Evolutionary conservation across 305 asterid species (phyloP).

Genomic region (Fraxinus platypoda): DNA sequence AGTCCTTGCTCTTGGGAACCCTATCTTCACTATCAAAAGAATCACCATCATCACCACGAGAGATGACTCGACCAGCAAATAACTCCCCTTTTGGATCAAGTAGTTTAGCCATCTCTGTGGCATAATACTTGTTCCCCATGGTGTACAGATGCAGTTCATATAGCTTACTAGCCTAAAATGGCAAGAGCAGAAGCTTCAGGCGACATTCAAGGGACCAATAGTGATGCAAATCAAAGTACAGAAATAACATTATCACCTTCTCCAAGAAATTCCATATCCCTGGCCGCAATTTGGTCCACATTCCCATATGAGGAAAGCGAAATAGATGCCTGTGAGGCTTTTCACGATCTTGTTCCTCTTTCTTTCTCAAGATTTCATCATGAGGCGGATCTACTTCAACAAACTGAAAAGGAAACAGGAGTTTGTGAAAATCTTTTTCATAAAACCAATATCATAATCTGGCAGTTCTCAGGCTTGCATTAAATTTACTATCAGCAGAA

Average conservation of each 20-base stretch:
- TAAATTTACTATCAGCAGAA: background rate
- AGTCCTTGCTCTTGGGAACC: slow-evolving; percentile 81
- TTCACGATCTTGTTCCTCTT: slow-evolving; percentile 90
- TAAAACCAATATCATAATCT: slow-evolving; percentile 1
- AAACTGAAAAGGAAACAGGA: slow-evolving; percentile 57
- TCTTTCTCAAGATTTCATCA: slow-evolving; percentile 84
- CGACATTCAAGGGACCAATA: slow-evolving; percentile 12
- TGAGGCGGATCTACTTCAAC: slow-evolving; percentile 77
- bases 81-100: slow-evolving; percentile 94
- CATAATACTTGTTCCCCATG: slow-evolving; percentile 96
- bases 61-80: slow-evolving; percentile 93
- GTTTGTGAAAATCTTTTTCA: slow-evolving; percentile 10
- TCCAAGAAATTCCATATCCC: slow-evolving; percentile 98
- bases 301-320: slow-evolving; percentile 91
- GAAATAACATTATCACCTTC: slow-evolving; percentile 45
- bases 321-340: slow-evolving; percentile 77
- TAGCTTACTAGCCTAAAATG: slow-evolving; percentile 76
- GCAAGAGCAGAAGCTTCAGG: slow-evolving; percentile 23
- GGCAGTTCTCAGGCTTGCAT: background rate
- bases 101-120: slow-evolving; percentile 97
- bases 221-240: slow-evolving; percentile 8
- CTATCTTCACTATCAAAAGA: slow-evolving; percentile 79
- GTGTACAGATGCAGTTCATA: slow-evolving; percentile 91
- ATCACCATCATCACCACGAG: slow-evolving; percentile 88
- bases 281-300: slow-evolving; percentile 99